A percentile compares a stretch with the other conserved stretches of the same genome.
phyloP scores from a whole-genome alignment of 2,329 filamentous ascomycete species.

The Tolypocladium ophioglossoides region DNA sequence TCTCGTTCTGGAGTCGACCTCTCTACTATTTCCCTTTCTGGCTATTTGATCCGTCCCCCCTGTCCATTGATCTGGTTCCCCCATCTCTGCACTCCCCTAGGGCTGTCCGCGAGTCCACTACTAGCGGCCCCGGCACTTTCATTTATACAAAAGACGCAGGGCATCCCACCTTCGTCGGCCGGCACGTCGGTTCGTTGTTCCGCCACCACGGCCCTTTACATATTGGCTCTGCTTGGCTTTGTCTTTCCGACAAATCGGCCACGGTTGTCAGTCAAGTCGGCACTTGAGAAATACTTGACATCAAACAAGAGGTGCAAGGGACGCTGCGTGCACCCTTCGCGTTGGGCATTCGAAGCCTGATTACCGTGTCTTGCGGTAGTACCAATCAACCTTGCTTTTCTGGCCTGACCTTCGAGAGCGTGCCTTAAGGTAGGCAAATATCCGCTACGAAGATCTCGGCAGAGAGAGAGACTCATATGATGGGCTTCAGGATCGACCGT shows the following conservation, averaged over 20 bases:
- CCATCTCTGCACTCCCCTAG: conserved; percentile 6
- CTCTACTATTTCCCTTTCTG: conserved; percentile 29
- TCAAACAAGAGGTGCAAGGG: background rate
- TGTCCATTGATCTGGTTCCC: conserved; percentile 17
- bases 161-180: conserved; percentile 4
- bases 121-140: conserved; percentile 15
- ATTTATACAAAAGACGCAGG: conserved; percentile 18
- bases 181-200: background rate
- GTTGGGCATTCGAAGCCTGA: background rate
- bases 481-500: conserved; percentile 4
- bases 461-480: background rate
- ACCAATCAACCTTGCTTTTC: background rate
- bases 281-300: background rate
- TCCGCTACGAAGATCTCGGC: background rate
- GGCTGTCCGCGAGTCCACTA: conserved; percentile 8
- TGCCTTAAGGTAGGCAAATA: background rate
- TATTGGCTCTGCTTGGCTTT: background rate
- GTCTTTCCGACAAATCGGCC: background rate
- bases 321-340: background rate
- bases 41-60: conserved; percentile 24
- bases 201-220: background rate
- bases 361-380: background rate
- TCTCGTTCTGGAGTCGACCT: conserved; percentile 13
- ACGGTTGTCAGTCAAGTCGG: background rate
- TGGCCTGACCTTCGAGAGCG: background rate